Evolutionary conservation across 352 stramenopile species (phyloP), one percentile per base, ranked within the genome.

Genomic region (Phytophthora hibernalis): DNA sequence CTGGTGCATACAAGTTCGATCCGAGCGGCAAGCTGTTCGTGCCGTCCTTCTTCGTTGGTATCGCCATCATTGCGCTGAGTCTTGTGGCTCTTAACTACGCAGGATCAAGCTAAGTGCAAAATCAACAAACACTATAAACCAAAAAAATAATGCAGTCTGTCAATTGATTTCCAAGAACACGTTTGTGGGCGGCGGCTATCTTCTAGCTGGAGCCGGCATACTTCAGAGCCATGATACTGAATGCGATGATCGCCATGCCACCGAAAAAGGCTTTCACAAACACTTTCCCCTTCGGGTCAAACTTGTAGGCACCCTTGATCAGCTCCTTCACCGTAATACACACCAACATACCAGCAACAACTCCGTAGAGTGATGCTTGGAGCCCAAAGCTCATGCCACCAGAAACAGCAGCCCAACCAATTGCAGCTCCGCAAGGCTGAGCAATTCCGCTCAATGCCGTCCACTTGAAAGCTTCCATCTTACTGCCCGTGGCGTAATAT

Each of bases 401-500:
- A 43, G 63, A 89, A 16, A 72, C 79, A 50, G 68, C 71, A 42
- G 56, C 74, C 74, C 54, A 90, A 18, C 35, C 97, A 22, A 99
- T 73, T 2, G 89, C 57, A 13, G 92, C 97, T 7, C 92, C 97
- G n/a, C 98, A 56, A 5, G 89, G 83, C 82, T 99, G 90, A 10
- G 95, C 93, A 18, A 98, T 52, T 16, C 94, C 97, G 28, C 83
- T 94, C 13, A 99, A 38, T 9, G 82, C 63, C 16, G 89, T 95
- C 94, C 93, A 98, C 43, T 92, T 78, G 76, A 99, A 98, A 1
- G 91, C 96, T 50, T 98, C 92, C 22, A 80, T 64, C 12, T 95
- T 87, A 68, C 90, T 97, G 9, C 96, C 96, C 1, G 97, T 99
- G 2, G 96, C 95, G 71, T 98, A 99, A 76, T 99, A 99, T 12